phyloP scores from a whole-genome alignment of 352 stramenopile genomes.

The Thalassiosira mediterranea region DNA sequence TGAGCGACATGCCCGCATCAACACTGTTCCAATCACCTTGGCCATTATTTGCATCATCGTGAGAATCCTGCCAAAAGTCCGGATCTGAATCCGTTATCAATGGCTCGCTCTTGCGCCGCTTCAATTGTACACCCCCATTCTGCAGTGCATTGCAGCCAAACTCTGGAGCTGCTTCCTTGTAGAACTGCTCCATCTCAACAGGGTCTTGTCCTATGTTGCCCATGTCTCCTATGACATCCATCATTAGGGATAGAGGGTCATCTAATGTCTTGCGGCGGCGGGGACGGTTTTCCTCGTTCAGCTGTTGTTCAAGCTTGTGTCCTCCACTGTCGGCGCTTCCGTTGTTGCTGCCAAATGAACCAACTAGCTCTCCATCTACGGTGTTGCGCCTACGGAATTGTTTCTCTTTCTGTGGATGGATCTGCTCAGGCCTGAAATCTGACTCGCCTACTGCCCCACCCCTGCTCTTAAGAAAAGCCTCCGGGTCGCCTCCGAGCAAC shows the following conservation, averaged over 20 bases:
- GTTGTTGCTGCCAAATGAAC: background rate
- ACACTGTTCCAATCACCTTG: background rate
- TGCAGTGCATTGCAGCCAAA: background rate
- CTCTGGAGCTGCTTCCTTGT: too few species aligned
- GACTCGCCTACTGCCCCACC: too few species aligned
- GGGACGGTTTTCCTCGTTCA: background rate
- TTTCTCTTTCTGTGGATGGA: too few species aligned
- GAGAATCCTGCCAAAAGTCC: background rate
- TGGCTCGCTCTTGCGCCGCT: conserved; percentile 10
- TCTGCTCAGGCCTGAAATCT: too few species aligned
- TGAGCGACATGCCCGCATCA: too few species aligned
- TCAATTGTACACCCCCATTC: background rate
- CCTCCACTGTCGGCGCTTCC: too few species aligned
- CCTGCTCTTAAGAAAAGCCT: too few species aligned
- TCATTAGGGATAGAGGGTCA: background rate
- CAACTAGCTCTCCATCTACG: background rate
- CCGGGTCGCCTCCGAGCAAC: too few species aligned
- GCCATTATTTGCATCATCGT: background rate
- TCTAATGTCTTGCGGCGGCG: background rate
- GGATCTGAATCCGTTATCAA: background rate
- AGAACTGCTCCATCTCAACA: too few species aligned
- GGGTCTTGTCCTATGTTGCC: too few species aligned
- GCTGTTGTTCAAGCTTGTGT: too few species aligned
- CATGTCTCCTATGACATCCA: background rate
- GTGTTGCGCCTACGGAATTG: too few species aligned